These are phyloP conservation scores for Lyophyllum shimeji DNA, from an alignment of 768 basidiomycete genomes.

Conservation along the genomic window DNA sequence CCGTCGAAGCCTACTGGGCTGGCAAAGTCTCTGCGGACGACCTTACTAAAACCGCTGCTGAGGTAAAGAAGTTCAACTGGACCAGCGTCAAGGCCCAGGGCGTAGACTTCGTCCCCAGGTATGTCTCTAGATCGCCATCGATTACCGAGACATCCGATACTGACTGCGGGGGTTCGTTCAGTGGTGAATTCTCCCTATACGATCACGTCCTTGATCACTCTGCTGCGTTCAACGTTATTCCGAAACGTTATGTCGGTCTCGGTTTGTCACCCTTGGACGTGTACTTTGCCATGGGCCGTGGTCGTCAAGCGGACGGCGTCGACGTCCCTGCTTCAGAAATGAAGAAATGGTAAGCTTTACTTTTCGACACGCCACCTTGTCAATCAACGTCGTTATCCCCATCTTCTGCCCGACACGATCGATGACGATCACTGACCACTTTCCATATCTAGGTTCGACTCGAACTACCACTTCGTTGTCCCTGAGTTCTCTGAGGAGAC, in stretches of 20 bases:
- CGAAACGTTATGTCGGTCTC: slow-evolving; percentile 87
- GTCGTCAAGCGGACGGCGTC: slow-evolving; percentile 90
- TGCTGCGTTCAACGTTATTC: slow-evolving; percentile 94
- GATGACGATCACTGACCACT: slow-evolving; percentile 5
- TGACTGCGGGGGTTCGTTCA: slow-evolving; percentile 34
- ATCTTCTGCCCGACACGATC: not conserved
- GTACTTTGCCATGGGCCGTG: slow-evolving; percentile 99
- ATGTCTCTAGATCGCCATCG: slow-evolving; percentile 24
- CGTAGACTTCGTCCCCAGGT: slow-evolving; percentile 94
- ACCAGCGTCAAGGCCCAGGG: slow-evolving; percentile 77
- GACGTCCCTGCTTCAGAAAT: slow-evolving; percentile 98
- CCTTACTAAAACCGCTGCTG: slow-evolving; percentile 83
- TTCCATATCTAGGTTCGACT: slow-evolving; percentile 76
- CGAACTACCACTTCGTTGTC: slow-evolving; percentile 98
- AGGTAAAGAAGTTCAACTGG: slow-evolving; percentile 90
- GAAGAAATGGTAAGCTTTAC: slow-evolving; percentile 90
- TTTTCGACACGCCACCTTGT: slow-evolving; percentile 3
- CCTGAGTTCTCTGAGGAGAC: slow-evolving; percentile 90
- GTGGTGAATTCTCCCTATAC: slow-evolving; percentile 98
- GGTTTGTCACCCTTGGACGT: slow-evolving; percentile 88
- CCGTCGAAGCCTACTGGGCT: slow-evolving; percentile 98
- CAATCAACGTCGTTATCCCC: slow-evolving; percentile 2
- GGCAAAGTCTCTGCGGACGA: slow-evolving; percentile 87
- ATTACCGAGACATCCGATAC: slow-evolving; percentile 16
- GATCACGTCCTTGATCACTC: slow-evolving; percentile 99